Percentiles rank a stretch among this genome's conserved stretches.
These are phyloP conservation scores for Microcos paniculata DNA, from an alignment of 345 rosid species.

Conservation along the genomic window DNA sequence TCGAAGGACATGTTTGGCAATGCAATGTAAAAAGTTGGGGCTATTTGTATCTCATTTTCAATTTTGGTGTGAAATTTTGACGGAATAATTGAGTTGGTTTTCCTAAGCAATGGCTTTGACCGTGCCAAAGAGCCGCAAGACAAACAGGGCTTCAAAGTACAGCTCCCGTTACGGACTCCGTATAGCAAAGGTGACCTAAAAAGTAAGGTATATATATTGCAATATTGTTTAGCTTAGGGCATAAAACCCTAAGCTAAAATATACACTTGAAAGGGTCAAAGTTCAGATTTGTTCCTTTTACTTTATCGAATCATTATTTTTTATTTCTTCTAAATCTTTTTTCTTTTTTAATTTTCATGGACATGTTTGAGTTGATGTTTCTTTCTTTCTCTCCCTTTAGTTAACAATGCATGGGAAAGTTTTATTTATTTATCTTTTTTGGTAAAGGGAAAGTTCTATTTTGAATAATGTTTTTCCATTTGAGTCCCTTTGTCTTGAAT, in stretches of 20 bases:
- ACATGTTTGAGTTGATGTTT: no score
- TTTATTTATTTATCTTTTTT: no score
- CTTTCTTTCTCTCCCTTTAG: no score
- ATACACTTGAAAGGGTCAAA: no score
- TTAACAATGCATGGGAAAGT: no score
- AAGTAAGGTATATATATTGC: not conserved
- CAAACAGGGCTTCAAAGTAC: slow-evolving; percentile 11
- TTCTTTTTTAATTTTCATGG: no score
- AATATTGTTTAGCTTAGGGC: not conserved
- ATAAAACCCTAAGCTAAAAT: not conserved
- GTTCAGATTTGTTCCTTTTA: no score
- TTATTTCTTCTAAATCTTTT: no score
- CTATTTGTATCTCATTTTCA: not conserved
- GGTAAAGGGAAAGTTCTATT: no score
- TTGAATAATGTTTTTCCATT: no score
- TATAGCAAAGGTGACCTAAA: not conserved
- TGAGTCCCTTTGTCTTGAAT: no score
- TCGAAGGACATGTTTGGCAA: not conserved
- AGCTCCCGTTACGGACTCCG: not conserved
- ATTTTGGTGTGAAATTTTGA: not conserved
- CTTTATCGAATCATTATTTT: no score
- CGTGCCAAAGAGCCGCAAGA: not conserved
- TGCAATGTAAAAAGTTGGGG: not conserved
- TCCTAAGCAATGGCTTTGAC: not conserved
- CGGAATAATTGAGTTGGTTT: slow-evolving; percentile 4